phyloP scores from a whole-genome alignment of 1,139 yeast species.

The Sugiyamaella grinbergsii region DNA sequence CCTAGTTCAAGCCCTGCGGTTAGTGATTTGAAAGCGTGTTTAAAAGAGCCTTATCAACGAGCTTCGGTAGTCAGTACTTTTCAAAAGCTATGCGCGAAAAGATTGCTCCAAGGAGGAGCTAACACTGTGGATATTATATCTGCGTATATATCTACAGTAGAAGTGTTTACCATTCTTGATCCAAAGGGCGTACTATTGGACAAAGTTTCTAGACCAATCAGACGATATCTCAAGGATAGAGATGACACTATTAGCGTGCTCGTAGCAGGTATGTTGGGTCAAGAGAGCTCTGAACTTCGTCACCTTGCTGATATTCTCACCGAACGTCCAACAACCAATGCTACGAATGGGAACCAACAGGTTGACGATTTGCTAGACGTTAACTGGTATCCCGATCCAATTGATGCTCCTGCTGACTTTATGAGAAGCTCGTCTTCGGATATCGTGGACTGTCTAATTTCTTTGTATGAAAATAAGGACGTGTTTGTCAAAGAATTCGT shows the following conservation, averaged over 20 bases:
- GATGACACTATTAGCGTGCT: conserved; percentile 71
- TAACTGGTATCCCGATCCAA: conserved; percentile 86
- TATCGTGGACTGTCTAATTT: conserved; percentile 68
- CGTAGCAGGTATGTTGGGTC: conserved; percentile 70
- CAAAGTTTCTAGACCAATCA: conserved; percentile 71
- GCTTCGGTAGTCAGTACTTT: conserved; percentile 58
- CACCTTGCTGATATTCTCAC: conserved; percentile 59
- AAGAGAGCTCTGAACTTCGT: conserved; percentile 49
- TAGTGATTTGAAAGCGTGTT: conserved; percentile 55
- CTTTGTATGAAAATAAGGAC: conserved; percentile 79
- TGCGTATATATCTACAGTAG: conserved; percentile 70
- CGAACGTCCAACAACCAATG: conserved; percentile 24
- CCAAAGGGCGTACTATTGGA: conserved; percentile 85
- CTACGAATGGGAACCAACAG: conserved; percentile 18
- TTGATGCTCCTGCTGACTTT: conserved; percentile 90
- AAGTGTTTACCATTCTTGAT: conserved; percentile 74
- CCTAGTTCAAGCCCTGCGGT: conserved; percentile 65
- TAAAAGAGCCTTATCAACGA: conserved; percentile 46
- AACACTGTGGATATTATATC: conserved; percentile 74
- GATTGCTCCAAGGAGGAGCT: conserved; percentile 77
- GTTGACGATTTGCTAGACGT: conserved; percentile 50
- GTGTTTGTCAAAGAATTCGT: conserved; percentile 72
- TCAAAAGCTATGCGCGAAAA: conserved; percentile 51
- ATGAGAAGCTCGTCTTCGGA: conserved; percentile 57
- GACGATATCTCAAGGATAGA: conserved; percentile 66